Base-by-base conservation (phyloP, 331 rosid genomes). In the Erythrophleum ivorense region DNA sequence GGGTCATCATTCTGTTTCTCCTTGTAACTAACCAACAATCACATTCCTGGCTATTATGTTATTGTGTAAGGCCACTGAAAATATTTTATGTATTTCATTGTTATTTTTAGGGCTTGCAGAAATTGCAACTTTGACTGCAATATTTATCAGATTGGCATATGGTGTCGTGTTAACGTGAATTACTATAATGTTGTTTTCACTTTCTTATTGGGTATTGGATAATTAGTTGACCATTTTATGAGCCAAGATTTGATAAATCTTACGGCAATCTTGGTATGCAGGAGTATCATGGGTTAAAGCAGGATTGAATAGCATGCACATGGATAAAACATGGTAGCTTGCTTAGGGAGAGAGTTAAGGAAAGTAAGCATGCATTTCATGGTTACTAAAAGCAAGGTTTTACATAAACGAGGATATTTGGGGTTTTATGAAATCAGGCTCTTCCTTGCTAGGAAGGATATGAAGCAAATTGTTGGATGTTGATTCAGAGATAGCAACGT, bases 401-500 rank as follows among this genome's bases (percentile, higher is more conserved):
- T 57, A 36, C 60, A 77, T 46, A 40, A 57, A 29, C 18, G 13
- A 48, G 24, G 85, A 81, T 50, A 71, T 77, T 63, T 62, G 86
- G 71, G 18, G 45, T 78, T 72, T 82, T 83, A 72, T 43, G 21
- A 62, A 57, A 65, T 71, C 77, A 76, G 66, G 71, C 43, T 77
- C 80, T 72, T 77, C 68, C 36, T 8, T 45, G 38, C 69, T 11
- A 48, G 48, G 18, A 40, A 49, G 11, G 14, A 63, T 50, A 48
- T 45, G 52, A 71, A 76, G 69, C 77, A 77, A 71, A 63, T 54
- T 21, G 53, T 29, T 54, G 57, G 58, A 53, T 36, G 63, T 49
- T 53, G 63, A 67, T 67, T 50, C 77, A 49, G 59, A 68, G 75
- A 19, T 48, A 19, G 29, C 9, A 29, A 43, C 31, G 15, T 19